Percentiles rank a stretch among this genome's conserved stretches.
These are phyloP conservation scores for Starmera quercuum DNA, from an alignment of 805 yeast genomes.

Conservation along the genomic window DNA sequence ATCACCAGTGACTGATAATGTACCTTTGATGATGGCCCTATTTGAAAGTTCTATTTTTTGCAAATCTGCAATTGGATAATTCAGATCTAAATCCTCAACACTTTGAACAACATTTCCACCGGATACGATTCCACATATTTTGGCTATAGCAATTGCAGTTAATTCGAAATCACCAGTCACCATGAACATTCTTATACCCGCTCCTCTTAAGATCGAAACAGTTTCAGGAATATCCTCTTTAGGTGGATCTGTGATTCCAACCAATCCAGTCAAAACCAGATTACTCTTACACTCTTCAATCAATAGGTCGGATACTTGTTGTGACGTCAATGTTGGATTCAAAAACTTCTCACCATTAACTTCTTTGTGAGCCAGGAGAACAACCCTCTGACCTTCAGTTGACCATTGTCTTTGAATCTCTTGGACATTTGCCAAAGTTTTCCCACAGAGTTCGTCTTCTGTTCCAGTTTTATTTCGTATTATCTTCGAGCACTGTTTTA, in stretches of 20 bases:
- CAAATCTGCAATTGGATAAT: slow-evolving; percentile 4
- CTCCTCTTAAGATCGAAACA: slow-evolving; percentile 24
- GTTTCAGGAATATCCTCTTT: slow-evolving; percentile 28
- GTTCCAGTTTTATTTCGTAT: slow-evolving; percentile 10
- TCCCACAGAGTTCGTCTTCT: slow-evolving; percentile 3
- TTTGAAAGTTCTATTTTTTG: slow-evolving; percentile 6
- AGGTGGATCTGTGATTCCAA: slow-evolving; percentile 39
- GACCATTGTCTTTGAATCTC: slow-evolving; percentile 28
- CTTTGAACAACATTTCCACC: slow-evolving; percentile 12
- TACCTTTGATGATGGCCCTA: slow-evolving; percentile 13
- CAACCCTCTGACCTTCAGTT: slow-evolving; percentile 31
- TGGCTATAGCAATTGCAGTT: slow-evolving; percentile 44
- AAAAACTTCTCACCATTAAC: slow-evolving; percentile 4
- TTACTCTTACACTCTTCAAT: slow-evolving; percentile 7
- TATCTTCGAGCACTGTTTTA: slow-evolving; percentile 22
- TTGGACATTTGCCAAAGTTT: slow-evolving; percentile 10
- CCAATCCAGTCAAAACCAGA: slow-evolving; percentile 28
- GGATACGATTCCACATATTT: slow-evolving; percentile 29
- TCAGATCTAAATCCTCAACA: slow-evolving; percentile 13
- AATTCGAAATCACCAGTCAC: slow-evolving; percentile 47
- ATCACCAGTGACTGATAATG: slow-evolving; percentile 27
- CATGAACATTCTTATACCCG: slow-evolving; percentile 35
- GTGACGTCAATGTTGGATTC: slow-evolving; percentile 4
- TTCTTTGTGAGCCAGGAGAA: slow-evolving; percentile 24
- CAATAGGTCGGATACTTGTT: slow-evolving; percentile 6